phyloP scores from a whole-genome alignment of 495 filamentous ascomycete species.

The Podospora bellae-mahoneyi region DNA sequence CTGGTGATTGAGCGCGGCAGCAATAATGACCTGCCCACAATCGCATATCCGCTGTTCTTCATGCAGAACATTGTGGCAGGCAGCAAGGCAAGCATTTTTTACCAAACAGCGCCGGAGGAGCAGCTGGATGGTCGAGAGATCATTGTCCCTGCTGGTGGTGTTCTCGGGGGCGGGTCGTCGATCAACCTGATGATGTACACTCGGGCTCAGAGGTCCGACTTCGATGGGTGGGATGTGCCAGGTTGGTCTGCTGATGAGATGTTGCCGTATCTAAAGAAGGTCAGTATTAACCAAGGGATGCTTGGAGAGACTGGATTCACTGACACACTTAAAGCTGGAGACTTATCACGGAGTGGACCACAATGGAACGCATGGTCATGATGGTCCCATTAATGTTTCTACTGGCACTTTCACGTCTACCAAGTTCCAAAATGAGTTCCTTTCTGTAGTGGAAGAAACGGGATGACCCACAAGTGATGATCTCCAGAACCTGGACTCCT shows the following conservation, averaged over 20 bases:
- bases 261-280: conserved; percentile 53
- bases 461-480: conserved; percentile 46
- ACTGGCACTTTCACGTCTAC: conserved; percentile 36
- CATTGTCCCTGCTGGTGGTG: conserved; percentile 51
- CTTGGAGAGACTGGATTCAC: background rate
- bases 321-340: conserved; percentile 38
- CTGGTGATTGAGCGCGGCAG: too few species aligned
- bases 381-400: conserved; percentile 49
- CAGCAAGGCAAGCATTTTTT: too few species aligned
- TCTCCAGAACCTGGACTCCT: conserved; percentile 37
- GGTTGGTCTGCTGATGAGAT: conserved; percentile 54
- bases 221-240: conserved; percentile 49
- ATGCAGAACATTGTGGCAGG: too few species aligned
- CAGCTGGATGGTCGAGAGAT: conserved; percentile 34
- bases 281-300: conserved; percentile 16
- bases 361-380: conserved; percentile 40
- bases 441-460: conserved; percentile 39
- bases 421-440: conserved; percentile 40
- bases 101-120: too few species aligned
- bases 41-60: too few species aligned
- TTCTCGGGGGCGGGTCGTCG: conserved; percentile 57
- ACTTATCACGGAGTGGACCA: conserved; percentile 42
- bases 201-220: conserved; percentile 43
- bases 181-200: conserved; percentile 58
- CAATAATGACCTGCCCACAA: too few species aligned